Evolutionary conservation across 2,329 filamentous ascomycete genomes (phyloP), one percentile per base, ranked within the genome.

Genomic region (Penicillium sp.): DNA sequence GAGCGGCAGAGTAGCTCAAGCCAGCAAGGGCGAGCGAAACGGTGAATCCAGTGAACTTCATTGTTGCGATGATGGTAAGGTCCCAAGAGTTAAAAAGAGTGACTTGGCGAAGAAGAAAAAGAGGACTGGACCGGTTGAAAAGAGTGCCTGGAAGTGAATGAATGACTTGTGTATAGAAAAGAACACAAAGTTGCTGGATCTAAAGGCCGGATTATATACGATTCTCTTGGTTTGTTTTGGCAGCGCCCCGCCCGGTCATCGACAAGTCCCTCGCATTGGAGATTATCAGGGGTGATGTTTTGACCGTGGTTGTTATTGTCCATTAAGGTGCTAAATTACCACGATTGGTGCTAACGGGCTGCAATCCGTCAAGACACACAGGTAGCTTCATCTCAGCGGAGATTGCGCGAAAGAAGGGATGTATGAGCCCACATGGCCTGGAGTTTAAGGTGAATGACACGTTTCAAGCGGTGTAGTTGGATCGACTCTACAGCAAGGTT

Each of bases 1-100:
- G 58, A 43, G 69, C 70, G 34, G 65, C 66, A 31, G 70, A 65
- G 39, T 66, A 68, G 45, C 65, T 67, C 58, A 66, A 56, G 60
- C 70, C 62, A 53, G 67, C 68, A 51, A 74, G 41, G 41, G 70
- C 70, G 27, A 75, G 60, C 36, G 71, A 68, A 52, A 68, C 53
- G 40, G 68, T 47, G 50, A 75, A 62, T 65, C 68, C 68, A 61
- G 70, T 69, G 68, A 74, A 69, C 69, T 73, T 75, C 72, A 74
- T 75, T 58, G 41, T 72, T 57, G 56, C 55, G 50, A 47, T 63
- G 43, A 41, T 55, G 15, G 2, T 5, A 44, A 43, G 25, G 27
- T 40, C 9, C 50, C 11, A 7, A 52, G 38, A 45, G 19, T 55
- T 62, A 13, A 57, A 69, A 68, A 55, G 62, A 71, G 59, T 64